phyloP scores from a whole-genome alignment of 176 grass and related monocot species.

The Luzula sylvatica region DNA sequence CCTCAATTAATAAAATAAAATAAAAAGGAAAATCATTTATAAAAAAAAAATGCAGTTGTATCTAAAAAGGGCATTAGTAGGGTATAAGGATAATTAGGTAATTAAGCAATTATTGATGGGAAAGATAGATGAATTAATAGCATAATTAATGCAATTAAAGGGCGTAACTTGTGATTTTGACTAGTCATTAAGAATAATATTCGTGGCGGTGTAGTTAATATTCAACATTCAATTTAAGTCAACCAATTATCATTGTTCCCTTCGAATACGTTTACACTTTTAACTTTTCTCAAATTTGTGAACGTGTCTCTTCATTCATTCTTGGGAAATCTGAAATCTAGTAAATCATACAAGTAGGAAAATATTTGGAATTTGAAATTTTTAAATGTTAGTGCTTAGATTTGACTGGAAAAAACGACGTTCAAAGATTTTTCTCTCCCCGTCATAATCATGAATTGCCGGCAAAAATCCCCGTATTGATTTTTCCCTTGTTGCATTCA shows the following conservation, averaged over 20 bases:
- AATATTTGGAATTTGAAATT: too few relatives aligned
- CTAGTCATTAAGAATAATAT: neutral
- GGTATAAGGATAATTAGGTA: too few relatives aligned
- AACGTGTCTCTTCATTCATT: neutral
- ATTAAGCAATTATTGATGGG: too few relatives aligned
- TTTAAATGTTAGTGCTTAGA: too few relatives aligned
- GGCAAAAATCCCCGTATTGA: neutral
- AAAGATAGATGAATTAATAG: too few relatives aligned
- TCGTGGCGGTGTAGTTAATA: neutral
- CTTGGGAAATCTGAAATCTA: conserved; percentile 6
- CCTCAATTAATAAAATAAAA: too few relatives aligned
- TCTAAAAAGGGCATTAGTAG: too few relatives aligned
- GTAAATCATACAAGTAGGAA: neutral
- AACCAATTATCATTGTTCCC: conserved; percentile 5
- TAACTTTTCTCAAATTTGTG: neutral
- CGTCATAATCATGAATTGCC: conserved; percentile 1
- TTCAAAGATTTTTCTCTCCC: neutral
- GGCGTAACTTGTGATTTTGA: conserved; percentile 2
- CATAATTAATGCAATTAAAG: conserved; percentile 1
- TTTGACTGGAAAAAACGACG: too few relatives aligned
- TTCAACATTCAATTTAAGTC: neutral
- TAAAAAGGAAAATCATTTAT: too few relatives aligned
- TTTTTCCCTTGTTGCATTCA: conserved; percentile 4
- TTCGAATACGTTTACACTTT: neutral
- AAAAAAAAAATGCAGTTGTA: too few relatives aligned